Conservation (phyloP, 2,329 filamentous ascomycete genomes). For the Epichloe brachyelytri region DNA sequence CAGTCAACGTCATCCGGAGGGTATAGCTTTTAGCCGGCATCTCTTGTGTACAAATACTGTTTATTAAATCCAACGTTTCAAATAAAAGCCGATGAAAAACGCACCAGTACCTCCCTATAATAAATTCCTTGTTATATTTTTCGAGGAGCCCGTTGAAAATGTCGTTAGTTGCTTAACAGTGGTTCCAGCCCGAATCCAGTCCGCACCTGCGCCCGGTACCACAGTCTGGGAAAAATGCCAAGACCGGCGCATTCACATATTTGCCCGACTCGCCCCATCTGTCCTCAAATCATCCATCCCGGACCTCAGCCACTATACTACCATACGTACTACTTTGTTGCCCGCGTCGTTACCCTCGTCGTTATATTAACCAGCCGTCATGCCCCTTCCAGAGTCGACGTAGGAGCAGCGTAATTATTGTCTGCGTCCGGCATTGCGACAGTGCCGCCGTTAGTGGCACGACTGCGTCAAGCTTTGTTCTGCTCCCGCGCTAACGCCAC, state of each 20-base stretch:
- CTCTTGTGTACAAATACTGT: too few relatives aligned
- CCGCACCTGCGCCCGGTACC: background rate
- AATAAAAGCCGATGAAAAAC: too few relatives aligned
- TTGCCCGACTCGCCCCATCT: constrained; percentile 5
- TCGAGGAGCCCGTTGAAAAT: too few relatives aligned
- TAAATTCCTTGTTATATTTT: too few relatives aligned
- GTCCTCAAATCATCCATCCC: constrained; percentile 5
- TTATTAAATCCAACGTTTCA: too few relatives aligned
- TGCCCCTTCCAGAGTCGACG: background rate
- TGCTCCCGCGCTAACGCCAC: constrained; percentile 3
- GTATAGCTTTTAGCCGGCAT: too few relatives aligned
- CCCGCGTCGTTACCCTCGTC: background rate
- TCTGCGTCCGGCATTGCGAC: background rate
- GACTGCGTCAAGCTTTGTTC: background rate
- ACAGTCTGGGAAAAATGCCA: background rate
- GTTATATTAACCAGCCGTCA: background rate
- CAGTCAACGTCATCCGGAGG: too few relatives aligned
- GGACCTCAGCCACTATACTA: background rate
- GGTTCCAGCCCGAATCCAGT: background rate
- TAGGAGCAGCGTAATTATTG: background rate
- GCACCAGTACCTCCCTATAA: too few relatives aligned
- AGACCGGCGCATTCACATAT: constrained; percentile 4
- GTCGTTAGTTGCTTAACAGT: background rate
- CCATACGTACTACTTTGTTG: background rate
- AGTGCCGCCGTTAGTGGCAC: background rate